Conservation (phyloP, 345 rosid genomes). For the Limnanthes douglasii region DNA sequence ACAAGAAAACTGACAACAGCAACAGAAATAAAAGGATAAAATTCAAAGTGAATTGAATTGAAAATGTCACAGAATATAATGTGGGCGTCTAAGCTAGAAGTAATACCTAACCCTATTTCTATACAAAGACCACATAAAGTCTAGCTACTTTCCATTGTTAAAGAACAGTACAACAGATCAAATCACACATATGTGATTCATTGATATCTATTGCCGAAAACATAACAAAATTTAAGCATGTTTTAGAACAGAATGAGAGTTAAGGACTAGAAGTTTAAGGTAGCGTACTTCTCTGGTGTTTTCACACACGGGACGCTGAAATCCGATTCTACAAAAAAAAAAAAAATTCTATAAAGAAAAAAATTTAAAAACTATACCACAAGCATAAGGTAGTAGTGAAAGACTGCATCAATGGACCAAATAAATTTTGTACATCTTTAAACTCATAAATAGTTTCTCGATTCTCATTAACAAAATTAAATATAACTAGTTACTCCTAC, state of each 20-base stretch:
- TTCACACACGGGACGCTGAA: conserved; percentile 76
- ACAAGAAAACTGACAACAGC: no score
- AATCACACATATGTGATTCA: background rate
- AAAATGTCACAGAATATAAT: no score
- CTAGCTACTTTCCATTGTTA: background rate
- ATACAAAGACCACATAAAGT: background rate
- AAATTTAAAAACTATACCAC: no score
- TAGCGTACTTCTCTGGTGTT: conserved; percentile 81
- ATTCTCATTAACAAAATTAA: no score
- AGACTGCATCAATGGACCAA: background rate
- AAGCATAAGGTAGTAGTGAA: no score
- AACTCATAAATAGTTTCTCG: background rate
- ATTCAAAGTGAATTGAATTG: no score
- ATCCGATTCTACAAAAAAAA: conserved; percentile 24
- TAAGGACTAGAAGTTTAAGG: no score
- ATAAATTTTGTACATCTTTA: background rate
- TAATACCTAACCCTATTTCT: background rate
- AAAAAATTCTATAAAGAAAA: conserved; percentile 1
- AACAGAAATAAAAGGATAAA: no score
- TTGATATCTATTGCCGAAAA: background rate
- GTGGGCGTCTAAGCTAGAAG: background rate
- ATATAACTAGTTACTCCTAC: no score
- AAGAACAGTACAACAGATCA: background rate
- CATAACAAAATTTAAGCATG: no score
- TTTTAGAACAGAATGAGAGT: no score